Percentiles rank a stretch among this genome's conserved stretches.
phyloP scores from a whole-genome alignment of 192 early-diverging fungal species.

The Jimgerdemannia flammicorona region DNA sequence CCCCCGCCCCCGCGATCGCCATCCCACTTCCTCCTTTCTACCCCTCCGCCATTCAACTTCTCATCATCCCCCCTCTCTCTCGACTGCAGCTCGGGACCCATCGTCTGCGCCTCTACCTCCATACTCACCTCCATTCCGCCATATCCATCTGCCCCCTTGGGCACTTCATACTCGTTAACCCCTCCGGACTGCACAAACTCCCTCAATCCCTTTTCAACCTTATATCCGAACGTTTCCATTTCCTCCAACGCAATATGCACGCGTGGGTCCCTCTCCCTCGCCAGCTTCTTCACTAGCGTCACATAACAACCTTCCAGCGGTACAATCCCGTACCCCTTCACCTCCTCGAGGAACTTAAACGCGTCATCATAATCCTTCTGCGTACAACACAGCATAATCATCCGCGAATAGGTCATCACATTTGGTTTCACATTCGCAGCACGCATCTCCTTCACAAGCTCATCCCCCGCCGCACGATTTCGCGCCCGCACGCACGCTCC shows the following conservation, averaged over 20 bases:
- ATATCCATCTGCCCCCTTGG: neutral
- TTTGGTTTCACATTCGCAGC: constrained; percentile 44
- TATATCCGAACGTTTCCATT: constrained; percentile 59
- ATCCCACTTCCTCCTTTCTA: too few species aligned
- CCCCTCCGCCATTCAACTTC: too few species aligned
- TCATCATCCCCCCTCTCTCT: too few species aligned
- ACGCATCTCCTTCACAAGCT: constrained; percentile 47
- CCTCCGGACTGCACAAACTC: neutral
- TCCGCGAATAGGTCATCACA: constrained; percentile 44
- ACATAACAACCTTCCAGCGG: constrained; percentile 50
- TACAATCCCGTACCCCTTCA: constrained; percentile 58
- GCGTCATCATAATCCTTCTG: constrained; percentile 70
- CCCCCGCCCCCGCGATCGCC: too few species aligned
- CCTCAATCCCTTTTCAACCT: neutral
- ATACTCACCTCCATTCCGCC: neutral
- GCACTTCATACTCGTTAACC: neutral
- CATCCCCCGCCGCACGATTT: constrained; percentile 48
- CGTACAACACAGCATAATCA: constrained; percentile 49
- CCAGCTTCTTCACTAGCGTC: constrained; percentile 51
- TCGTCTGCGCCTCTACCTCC: neutral
- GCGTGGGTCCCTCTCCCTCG: constrained; percentile 54
- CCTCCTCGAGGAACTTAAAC: constrained; percentile 69
- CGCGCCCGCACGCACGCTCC: constrained; percentile 41
- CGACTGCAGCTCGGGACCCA: too few species aligned
- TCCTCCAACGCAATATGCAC: constrained; percentile 56